phyloP scores from a whole-genome alignment of 257 asterid species.

The Scutellaria minor region DNA sequence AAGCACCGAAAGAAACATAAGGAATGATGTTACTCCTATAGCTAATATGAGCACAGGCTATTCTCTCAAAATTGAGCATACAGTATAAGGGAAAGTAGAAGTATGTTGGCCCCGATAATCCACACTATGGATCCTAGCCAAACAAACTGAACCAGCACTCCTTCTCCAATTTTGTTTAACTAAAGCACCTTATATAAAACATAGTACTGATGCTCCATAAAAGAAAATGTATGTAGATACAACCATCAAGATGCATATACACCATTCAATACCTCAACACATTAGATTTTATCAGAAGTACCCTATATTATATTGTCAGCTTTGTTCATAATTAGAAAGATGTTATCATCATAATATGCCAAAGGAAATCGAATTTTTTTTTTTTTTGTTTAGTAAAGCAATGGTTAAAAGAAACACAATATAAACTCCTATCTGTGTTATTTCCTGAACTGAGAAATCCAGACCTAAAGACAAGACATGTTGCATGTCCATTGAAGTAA shows the following conservation, averaged over 20 bases:
- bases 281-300: neutral
- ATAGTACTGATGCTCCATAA: neutral
- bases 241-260: neutral
- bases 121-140: too few relatives aligned
- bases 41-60: too few relatives aligned
- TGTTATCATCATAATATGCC: neutral
- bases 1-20: neutral
- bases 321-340: neutral
- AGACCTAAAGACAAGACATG: neutral
- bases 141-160: neutral
- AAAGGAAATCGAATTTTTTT: neutral
- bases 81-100: neutral
- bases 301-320: constrained; percentile 2
- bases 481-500: neutral
- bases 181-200: neutral
- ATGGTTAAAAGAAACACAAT: neutral
- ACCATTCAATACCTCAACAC: neutral
- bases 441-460: neutral
- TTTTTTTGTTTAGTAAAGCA: neutral
- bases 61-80: neutral
- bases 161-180: neutral
- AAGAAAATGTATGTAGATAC: too few relatives aligned
- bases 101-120: neutral
- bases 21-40: neutral
- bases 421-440: neutral